phyloP scores from a whole-genome alignment of 345 rosid species.

The Murraya paniculata region DNA sequence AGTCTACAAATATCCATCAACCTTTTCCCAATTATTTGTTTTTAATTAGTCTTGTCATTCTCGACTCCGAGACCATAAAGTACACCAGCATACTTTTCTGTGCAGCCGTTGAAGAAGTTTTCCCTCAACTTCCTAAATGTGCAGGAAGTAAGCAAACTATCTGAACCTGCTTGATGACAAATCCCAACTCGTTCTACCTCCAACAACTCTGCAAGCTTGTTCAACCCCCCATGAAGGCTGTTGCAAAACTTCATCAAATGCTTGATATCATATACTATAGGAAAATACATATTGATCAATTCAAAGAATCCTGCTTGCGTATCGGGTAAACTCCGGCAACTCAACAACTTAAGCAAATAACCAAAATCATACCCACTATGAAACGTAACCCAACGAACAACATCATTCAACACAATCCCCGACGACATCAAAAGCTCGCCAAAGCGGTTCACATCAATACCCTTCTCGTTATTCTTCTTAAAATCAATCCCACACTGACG shows the following conservation, averaged over 20 bases:
- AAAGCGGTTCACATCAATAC: constrained; percentile 71
- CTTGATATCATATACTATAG: constrained; percentile 77
- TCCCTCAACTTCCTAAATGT: constrained; percentile 86
- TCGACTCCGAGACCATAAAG: constrained; percentile 91
- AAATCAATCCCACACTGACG: constrained; percentile 82
- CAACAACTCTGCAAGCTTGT: constrained; percentile 84
- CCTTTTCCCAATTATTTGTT: constrained; percentile 25
- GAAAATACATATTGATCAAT: constrained; percentile 59
- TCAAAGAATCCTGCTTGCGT: constrained; percentile 67
- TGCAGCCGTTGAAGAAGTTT: constrained; percentile 62
- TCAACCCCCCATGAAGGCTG: constrained; percentile 82
- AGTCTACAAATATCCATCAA: constrained; percentile 59
- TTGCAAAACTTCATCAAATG: constrained; percentile 90
- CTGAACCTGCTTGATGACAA: constrained; percentile 90
- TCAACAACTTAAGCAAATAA: constrained; percentile 74
- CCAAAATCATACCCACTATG: constrained; percentile 92
- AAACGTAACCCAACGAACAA: constrained; percentile 73
- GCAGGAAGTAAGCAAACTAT: constrained; percentile 85
- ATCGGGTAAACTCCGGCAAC: constrained; percentile 57
- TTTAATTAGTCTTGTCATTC: constrained; percentile 62
- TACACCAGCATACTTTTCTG: constrained; percentile 75
- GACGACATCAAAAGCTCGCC: constrained; percentile 93
- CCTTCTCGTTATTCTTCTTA: constrained; percentile 66
- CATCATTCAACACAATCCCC: constrained; percentile 72
- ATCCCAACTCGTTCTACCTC: constrained; percentile 83